Evolutionary conservation across 441 rosid genomes (phyloP).

Genomic region (Euphorbia schlechtendalii): DNA sequence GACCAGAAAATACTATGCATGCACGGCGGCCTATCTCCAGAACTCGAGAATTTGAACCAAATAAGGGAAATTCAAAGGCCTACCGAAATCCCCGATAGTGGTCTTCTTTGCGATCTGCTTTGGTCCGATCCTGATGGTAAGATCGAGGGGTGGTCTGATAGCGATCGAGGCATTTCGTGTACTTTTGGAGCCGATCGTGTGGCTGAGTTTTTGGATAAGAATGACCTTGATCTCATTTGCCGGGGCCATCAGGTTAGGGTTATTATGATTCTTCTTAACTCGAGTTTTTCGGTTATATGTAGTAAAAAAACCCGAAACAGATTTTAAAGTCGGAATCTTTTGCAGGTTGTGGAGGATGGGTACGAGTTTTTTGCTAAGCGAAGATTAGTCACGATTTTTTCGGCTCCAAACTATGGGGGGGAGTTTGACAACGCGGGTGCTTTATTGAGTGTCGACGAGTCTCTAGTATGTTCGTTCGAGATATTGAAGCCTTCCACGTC

Average conservation of each 20-base stretch:
- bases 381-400: conserved; percentile 81
- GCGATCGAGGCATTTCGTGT: conserved; percentile 91
- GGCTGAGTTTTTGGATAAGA: conserved; percentile 77
- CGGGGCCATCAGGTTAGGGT: conserved; percentile 83
- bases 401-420: conserved; percentile 97
- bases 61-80: conserved; percentile 78
- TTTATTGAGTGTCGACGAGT: conserved; percentile 66
- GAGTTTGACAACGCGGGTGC: conserved; percentile 98
- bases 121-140: conserved; percentile 95
- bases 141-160: conserved; percentile 74
- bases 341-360: conserved; percentile 97
- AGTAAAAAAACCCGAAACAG: background rate
- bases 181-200: conserved; percentile 86
- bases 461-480: conserved; percentile 82
- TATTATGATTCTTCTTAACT: conserved; percentile 15
- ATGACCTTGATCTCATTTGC: conserved; percentile 93
- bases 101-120: conserved; percentile 94
- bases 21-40: conserved; percentile 98
- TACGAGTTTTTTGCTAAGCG: conserved; percentile 89
- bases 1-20: conserved; percentile 88
- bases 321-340: conserved; percentile 10
- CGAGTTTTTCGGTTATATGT: background rate
- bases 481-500: conserved; percentile 67
- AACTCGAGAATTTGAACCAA: conserved; percentile 62
- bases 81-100: conserved; percentile 80